phyloP scores from a whole-genome alignment of 768 basidiomycete genomes.

The Paxillus rubicundulus region DNA sequence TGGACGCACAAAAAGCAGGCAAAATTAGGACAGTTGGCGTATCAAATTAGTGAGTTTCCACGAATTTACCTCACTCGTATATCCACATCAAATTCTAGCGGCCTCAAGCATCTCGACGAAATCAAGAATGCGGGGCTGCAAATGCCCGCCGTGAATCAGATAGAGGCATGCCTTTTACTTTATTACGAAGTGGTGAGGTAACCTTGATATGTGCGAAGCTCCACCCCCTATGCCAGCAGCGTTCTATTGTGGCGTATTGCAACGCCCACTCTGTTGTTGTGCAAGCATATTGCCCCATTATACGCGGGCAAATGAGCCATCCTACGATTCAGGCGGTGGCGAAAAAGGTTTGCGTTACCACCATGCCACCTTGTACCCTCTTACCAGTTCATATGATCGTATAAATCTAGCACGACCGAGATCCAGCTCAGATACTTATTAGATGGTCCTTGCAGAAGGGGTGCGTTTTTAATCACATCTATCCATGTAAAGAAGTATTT shows the following conservation, averaged over 20 bases:
- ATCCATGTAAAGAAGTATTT: neutral
- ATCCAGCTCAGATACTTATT: constrained; percentile 77
- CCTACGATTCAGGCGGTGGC: constrained; percentile 53
- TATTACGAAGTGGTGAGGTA: constrained; percentile 1
- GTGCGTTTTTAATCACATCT: constrained; percentile 39
- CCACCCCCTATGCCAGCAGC: constrained; percentile 82
- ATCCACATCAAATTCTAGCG: constrained; percentile 39
- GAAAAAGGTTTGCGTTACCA: constrained; percentile 46
- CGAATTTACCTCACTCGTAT: neutral
- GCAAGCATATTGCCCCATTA: constrained; percentile 75
- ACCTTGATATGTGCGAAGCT: constrained; percentile 42
- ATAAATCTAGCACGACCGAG: constrained; percentile 47
- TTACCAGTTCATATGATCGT: constrained; percentile 2
- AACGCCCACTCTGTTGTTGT: constrained; percentile 54
- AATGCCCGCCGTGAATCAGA: constrained; percentile 74
- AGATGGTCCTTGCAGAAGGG: constrained; percentile 89
- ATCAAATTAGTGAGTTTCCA: constrained; percentile 68
- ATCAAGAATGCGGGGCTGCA: constrained; percentile 60
- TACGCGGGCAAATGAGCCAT: constrained; percentile 56
- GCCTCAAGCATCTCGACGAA: constrained; percentile 71
- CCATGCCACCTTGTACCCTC: neutral
- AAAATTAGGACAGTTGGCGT: constrained; percentile 76
- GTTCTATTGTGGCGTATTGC: constrained; percentile 75
- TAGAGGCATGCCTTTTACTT: constrained; percentile 52
- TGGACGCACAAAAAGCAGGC: constrained; percentile 58